phyloP scores from a whole-genome alignment of 495 filamentous ascomycete genomes.

The Penicillium malachiteum region DNA sequence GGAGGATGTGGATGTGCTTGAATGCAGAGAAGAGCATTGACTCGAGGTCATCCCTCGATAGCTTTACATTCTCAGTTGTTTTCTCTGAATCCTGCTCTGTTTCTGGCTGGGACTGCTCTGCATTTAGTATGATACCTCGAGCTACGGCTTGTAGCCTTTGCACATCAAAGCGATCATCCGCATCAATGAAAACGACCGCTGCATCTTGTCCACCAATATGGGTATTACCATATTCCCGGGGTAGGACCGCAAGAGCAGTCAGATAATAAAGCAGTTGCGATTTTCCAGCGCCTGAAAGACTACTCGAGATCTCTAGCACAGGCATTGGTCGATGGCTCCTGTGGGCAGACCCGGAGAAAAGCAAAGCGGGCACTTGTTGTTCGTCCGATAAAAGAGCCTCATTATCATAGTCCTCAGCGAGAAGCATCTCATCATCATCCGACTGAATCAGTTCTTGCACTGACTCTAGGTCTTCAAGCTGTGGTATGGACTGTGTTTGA shows the following conservation, averaged over 20 bases:
- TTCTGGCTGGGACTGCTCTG: conserved; percentile 3
- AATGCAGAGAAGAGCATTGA: conserved; percentile 35
- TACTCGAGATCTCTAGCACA: conserved; percentile 59
- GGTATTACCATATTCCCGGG: conserved; percentile 34
- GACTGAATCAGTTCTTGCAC: neutral
- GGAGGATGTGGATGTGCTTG: conserved; percentile 55
- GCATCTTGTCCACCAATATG: conserved; percentile 48
- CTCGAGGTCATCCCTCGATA: conserved; percentile 22
- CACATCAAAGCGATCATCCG: conserved; percentile 64
- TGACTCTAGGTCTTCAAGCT: neutral
- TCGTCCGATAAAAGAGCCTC: neutral
- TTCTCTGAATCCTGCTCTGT: neutral
- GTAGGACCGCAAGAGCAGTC: conserved; percentile 57
- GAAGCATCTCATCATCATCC: conserved; percentile 23
- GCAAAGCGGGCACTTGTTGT: conserved; percentile 3
- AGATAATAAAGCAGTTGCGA: conserved; percentile 70
- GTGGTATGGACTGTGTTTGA: neutral
- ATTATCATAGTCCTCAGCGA: neutral
- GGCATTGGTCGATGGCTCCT: conserved; percentile 32
- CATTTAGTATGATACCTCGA: conserved; percentile 23
- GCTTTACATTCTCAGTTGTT: neutral
- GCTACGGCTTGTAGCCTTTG: conserved; percentile 50
- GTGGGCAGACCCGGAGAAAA: conserved; percentile 9
- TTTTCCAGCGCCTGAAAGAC: conserved; percentile 56
- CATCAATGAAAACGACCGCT: conserved; percentile 69